phyloP scores from a whole-genome alignment of 2,329 filamentous ascomycete genomes.

The Apiospora malaysiana region DNA sequence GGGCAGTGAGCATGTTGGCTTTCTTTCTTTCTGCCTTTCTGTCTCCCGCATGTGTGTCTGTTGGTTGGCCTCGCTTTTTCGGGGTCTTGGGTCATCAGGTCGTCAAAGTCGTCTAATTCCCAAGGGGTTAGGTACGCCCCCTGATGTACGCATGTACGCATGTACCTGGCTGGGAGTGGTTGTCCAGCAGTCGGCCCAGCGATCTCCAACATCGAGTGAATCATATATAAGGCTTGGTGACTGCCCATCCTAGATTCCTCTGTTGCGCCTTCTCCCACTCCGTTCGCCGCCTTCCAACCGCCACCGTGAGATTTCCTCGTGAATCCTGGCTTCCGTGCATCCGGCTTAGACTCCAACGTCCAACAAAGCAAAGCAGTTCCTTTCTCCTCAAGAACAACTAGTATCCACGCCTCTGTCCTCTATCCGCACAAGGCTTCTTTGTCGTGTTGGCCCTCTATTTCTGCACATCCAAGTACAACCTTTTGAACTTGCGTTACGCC shows the following conservation, averaged over 20 bases:
- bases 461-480: not conserved
- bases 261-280: slow-evolving; percentile 11
- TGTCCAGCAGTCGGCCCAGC: not conserved
- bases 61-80: not conserved
- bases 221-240: slow-evolving; percentile 7
- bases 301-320: slow-evolving; percentile 9
- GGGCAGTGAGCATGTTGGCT: not conserved
- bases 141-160: not conserved
- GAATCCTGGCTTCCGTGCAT: not conserved
- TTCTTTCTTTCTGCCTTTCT: not conserved
- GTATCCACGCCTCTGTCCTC: not conserved
- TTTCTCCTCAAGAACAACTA: not conserved
- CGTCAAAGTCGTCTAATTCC: slow-evolving; percentile 1
- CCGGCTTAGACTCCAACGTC: not conserved
- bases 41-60: not conserved
- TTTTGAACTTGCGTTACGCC: too few relatives aligned
- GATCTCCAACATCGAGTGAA: not conserved
- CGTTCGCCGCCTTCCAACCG: not conserved
- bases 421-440: not conserved
- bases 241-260: not conserved
- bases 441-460: not conserved
- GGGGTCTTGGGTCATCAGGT: not conserved
- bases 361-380: slow-evolving; percentile 3
- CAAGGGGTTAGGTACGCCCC: not conserved
- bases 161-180: not conserved